Evolutionary conservation across 208 protist species (phyloP).

Genomic region (Wallacemonas sp.): DNA sequence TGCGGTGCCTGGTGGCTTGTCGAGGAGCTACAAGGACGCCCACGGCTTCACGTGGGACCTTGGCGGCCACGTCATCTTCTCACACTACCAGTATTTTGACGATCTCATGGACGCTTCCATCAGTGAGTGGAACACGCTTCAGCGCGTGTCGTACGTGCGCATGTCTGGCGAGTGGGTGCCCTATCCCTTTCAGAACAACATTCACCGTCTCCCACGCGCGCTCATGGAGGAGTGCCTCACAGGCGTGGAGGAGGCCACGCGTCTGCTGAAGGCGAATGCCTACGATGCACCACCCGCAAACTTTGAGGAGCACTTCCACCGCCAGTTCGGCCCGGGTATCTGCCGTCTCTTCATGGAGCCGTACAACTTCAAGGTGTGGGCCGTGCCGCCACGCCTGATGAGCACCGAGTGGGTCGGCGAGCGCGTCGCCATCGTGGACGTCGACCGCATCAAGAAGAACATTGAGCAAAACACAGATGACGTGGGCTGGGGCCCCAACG

Average conservation of each 20-base stretch:
- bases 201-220: conserved; percentile 59
- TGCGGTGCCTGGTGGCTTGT: conserved; percentile 52
- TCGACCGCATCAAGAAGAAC: conserved; percentile 56
- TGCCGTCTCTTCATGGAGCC: conserved; percentile 71
- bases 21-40: conserved; percentile 45
- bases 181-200: conserved; percentile 84
- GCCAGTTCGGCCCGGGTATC: conserved; percentile 68
- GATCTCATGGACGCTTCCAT: conserved; percentile 65
- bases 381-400: conserved; percentile 61
- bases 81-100: conserved; percentile 85
- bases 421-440: conserved; percentile 68
- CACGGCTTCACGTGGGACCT: conserved; percentile 80
- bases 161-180: conserved; percentile 56
- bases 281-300: conserved; percentile 32
- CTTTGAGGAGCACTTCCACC: conserved; percentile 61
- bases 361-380: conserved; percentile 87
- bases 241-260: conserved; percentile 38
- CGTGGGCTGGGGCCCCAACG: conserved; percentile 79
- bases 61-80: conserved; percentile 84
- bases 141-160: conserved; percentile 65
- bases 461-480: conserved; percentile 51
- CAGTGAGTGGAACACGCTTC: conserved; percentile 44
- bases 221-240: conserved; percentile 45
- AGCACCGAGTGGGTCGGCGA: conserved; percentile 76
- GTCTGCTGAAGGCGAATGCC: conserved; percentile 9